These are phyloP conservation scores for Xylaria sp. DNA, from an alignment of 2,329 filamentous ascomycete genomes.

Conservation along the genomic window DNA sequence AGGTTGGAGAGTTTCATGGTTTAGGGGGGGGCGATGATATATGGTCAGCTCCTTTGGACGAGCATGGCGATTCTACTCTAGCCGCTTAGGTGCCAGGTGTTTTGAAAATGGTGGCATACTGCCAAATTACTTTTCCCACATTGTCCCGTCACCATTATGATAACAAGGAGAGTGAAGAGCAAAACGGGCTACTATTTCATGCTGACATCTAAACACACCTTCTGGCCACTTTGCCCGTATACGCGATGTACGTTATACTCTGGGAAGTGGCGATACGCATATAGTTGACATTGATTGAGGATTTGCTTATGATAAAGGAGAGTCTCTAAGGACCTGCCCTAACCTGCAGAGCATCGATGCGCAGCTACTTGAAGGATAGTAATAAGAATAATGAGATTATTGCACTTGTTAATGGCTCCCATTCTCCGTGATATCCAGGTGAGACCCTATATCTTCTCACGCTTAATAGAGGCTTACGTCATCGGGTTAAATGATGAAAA, in stretches of 20 bases:
- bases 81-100: not conserved
- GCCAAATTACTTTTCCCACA: constrained; percentile 14
- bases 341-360: not conserved
- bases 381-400: not conserved
- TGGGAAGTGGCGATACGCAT: not conserved
- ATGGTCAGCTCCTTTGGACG: constrained; percentile 13
- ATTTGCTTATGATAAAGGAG: not conserved
- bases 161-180: constrained; percentile 10
- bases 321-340: not conserved
- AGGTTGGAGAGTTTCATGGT: constrained; percentile 21
- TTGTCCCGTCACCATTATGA: not conserved
- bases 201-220: not conserved
- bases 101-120: constrained; percentile 9
- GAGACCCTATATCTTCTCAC: not conserved
- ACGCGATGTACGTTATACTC: not conserved
- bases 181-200: not conserved
- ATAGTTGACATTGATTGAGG: not conserved
- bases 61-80: constrained; percentile 3
- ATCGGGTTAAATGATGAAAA: constrained; percentile 11
- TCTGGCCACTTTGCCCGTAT: not conserved
- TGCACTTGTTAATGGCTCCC: too few species aligned
- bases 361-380: not conserved
- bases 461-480: not conserved
- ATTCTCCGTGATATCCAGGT: not conserved
- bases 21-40: not conserved